These are phyloP conservation scores for Pichia kluyveri DNA, from an alignment of 805 yeast species.

Conservation along the genomic window DNA sequence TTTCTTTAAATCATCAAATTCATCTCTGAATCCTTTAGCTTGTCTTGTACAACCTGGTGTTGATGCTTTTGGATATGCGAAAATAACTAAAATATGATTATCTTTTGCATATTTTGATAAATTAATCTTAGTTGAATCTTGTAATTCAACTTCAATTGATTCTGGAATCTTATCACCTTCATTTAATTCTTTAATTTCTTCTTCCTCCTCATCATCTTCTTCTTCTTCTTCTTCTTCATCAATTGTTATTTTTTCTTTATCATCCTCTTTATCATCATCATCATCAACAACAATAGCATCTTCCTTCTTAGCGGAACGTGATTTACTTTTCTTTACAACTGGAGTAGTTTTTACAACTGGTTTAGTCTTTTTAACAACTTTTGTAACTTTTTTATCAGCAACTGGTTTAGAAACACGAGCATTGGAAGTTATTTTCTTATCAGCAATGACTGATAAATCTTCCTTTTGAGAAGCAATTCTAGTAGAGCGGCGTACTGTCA, in stretches of 20 bases:
- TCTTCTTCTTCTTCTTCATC: neutral
- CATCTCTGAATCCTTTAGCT: conserved; percentile 79
- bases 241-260: neutral
- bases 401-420: neutral
- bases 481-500: conserved; percentile 3
- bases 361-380: neutral
- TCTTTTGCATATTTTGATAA: conserved; percentile 19
- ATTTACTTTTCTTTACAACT: neutral
- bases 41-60: conserved; percentile 97
- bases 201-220: neutral
- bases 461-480: conserved; percentile 6
- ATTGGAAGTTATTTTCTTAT: neutral
- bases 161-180: conserved; percentile 10
- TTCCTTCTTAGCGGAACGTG: neutral
- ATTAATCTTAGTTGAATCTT: conserved; percentile 33
- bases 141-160: conserved; percentile 30
- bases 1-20: conserved; percentile 38
- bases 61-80: conserved; percentile 85
- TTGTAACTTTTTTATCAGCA: neutral
- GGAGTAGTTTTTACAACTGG: neutral
- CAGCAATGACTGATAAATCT: neutral
- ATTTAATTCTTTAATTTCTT: neutral
- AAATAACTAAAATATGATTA: conserved; percentile 40
- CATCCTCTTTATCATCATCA: neutral
- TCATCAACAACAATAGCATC: conserved; percentile 1